Conservation (phyloP, 129 eudicot species). For the Calendula officinalis region DNA sequence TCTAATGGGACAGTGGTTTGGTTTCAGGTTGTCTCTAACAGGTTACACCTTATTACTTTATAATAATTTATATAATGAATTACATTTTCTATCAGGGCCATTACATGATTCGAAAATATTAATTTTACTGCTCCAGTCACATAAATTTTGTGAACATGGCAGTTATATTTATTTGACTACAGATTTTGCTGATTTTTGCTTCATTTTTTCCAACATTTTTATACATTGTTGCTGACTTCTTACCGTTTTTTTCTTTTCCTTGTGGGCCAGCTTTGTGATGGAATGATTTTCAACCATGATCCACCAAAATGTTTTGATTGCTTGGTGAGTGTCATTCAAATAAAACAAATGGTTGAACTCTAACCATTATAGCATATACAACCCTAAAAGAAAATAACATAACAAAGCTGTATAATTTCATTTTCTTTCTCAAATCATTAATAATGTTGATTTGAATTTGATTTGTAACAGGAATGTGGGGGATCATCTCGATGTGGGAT, state of each 20-base stretch:
- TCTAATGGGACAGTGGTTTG: conserved; percentile 75
- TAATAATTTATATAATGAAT: not conserved
- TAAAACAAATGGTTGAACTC: not conserved
- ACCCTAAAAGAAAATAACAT: too few relatives aligned
- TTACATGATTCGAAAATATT: not conserved
- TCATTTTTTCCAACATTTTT: not conserved
- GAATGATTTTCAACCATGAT: conserved; percentile 88
- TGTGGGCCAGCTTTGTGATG: conserved; percentile 74
- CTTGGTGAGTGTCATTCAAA: conserved; percentile 44
- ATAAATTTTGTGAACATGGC: not conserved
- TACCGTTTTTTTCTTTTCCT: conserved; percentile 12
- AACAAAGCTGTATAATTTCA: not conserved
- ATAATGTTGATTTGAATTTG: conserved; percentile 14
- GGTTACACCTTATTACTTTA: conserved; percentile 48
- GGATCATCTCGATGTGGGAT: conserved; percentile 75
- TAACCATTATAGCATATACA: too few relatives aligned
- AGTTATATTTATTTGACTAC: not conserved
- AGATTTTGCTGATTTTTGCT: not conserved
- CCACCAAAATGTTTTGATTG: conserved; percentile 75
- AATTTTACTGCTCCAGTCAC: conserved; percentile 3
- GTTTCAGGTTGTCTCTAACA: conserved; percentile 98
- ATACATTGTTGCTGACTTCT: conserved; percentile 15
- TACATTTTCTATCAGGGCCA: not conserved
- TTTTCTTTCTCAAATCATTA: not conserved
- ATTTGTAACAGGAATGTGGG: conserved; percentile 66